Conservation (phyloP, 1,284 basidiomycete genomes). For the Pascua sp. region DNA sequence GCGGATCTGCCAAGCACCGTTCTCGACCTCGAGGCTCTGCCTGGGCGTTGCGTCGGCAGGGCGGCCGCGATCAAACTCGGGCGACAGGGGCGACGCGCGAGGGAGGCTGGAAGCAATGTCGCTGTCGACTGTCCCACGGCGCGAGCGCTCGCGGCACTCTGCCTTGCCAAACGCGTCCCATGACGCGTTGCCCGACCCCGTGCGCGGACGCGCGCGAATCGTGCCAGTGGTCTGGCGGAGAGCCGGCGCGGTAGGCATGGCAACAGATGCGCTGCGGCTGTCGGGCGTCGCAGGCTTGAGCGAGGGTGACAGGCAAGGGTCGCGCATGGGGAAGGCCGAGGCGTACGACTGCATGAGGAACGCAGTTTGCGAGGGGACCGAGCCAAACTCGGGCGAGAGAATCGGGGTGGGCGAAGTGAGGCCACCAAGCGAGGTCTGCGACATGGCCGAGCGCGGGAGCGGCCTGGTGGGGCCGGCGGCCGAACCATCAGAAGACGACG, state of each 20-base stretch:
- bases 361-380: conserved; percentile 34
- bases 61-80: conserved; percentile 3
- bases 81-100: not conserved
- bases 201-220: conserved; percentile 16
- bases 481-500: conserved; percentile 21
- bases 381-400: conserved; percentile 31
- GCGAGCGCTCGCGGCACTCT: conserved; percentile 19
- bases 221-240: conserved; percentile 9
- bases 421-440: conserved; percentile 36
- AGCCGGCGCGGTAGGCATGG: conserved; percentile 3
- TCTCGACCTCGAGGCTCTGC: conserved; percentile 34
- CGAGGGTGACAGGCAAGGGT: conserved; percentile 10
- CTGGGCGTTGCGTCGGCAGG: conserved; percentile 30
- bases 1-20: conserved; percentile 37
- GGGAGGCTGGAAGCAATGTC: conserved; percentile 1
- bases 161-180: conserved; percentile 43
- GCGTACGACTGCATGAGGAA: conserved; percentile 36
- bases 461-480: conserved; percentile 4
- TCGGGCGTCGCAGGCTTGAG: conserved; percentile 7
- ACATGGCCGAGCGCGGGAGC: conserved; percentile 31
- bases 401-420: conserved; percentile 15
- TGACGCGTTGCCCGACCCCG: conserved; percentile 25
- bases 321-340: conserved; percentile 35
- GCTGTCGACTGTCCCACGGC: conserved; percentile 5
- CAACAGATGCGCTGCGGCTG: not conserved